Base-by-base conservation (phyloP, 2,329 filamentous ascomycete genomes). In the Sporothrix inflata region DNA sequence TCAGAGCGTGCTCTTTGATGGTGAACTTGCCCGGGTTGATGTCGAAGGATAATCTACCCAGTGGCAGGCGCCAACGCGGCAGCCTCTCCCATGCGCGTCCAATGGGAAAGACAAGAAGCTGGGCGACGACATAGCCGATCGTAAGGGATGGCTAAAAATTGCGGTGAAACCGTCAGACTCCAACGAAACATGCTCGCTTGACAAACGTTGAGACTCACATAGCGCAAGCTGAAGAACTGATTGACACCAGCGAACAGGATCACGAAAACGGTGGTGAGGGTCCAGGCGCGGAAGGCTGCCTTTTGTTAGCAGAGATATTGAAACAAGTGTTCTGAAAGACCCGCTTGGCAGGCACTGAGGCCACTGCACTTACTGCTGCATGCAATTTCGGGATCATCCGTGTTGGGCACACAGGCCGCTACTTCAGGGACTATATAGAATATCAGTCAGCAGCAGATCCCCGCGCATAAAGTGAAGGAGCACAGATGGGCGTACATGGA, bases 1-100 rank as follows among this genome's bases (percentile, higher is more conserved):
- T 85, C 69, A 89, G 78, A 81, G 87, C 84, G 76, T 89, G 87
- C 77, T 89, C 88, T 79, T 89, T 90, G 76, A 85, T 85, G 67
- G 85, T 85, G 77, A 89, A 89, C 2, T 83, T 85, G 0, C 86
- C 86, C 0, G 87, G 86, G 75, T 88, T 89, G 24, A 88, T 81
- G 12, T 83, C 84, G 24, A 87, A 76, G 1, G 81, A 85, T 1
- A 51, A 40, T 27, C 34, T 24, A n/a, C 72, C 72, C 16, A 73
- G 70, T 3, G 72, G 72, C 75, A 89, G 82, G 40, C 84, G 84
- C 69, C 77, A 80, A 74, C 87, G 85, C 0, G 87, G 87, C 55
- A 90, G 80, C 60, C 79, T 83, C 74, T 87, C 87, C 78, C 82
- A 83, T n/a, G 83, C 81, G 72, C 85, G 85, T 69, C 87, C 87